Base-by-base conservation (phyloP, 768 basidiomycete genomes). In the Podaxis carcinomalis region DNA sequence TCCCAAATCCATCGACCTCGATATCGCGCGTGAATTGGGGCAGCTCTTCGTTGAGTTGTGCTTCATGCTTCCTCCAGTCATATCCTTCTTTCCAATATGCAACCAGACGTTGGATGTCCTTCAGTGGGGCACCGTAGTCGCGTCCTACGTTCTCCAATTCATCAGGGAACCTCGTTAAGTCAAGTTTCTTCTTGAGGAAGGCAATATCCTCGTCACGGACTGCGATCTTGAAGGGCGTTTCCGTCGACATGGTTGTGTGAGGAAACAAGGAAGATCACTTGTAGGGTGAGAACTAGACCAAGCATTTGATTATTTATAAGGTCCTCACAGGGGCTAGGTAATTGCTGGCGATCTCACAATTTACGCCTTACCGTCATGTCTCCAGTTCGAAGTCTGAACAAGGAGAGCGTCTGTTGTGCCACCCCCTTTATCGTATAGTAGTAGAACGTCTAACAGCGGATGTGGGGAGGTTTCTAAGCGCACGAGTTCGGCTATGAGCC, bases 21-120 rank as follows among this genome's bases (percentile, higher is more conserved):
- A 87, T 76, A 56, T 83, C 80, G 21, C 77, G 69, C 0, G 82
- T 85, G 64, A 80, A 86, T 70, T 84, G 83, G 2, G 83, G 80
- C 1, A 87, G 54, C 47, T 78, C 74, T 5, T 70, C 68, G 64
- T 87, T 86, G 60, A 87, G 69, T 14, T 68, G 67, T 0, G 73
- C 74, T 64, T 87, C 84, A 23, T 82, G 69, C 51, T 70, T 76
- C 57, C 76, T 73, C 84, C 86, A 87, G 69, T 86, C 77, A 62
- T 76, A 86, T 1, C 75, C 79, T 52, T 74, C 67, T 63, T 72
- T 77, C 85, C 85, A 86, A 39, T 73, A 72, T 4, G 65, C 64
- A 0, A 75, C 74, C 1, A 86, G 72, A 10, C 82, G 75, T 54
- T 77, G 70, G 10, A 86, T 62, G 57, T 83, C 79, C 0, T 71